Percentiles rank a stretch among this genome's conserved stretches.
Conservation (phyloP, 2,329 filamentous ascomycete species). For the Zasmidium citrigriseum region DNA sequence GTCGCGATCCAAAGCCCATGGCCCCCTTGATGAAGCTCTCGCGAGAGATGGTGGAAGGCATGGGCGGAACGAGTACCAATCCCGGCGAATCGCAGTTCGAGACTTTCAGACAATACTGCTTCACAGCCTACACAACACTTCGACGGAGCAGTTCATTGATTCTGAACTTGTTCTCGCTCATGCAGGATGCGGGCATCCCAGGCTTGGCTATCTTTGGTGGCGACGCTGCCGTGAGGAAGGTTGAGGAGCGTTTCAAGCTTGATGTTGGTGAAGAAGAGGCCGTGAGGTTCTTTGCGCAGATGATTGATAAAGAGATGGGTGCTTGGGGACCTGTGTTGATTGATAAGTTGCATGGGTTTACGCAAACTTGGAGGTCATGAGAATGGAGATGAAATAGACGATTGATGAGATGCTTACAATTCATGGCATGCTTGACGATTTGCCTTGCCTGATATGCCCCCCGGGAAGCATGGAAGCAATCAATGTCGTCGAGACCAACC, state of each 20-base stretch:
- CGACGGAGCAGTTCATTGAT: conserved; percentile 89
- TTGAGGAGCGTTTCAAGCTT: conserved; percentile 90
- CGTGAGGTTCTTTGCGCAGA: conserved; percentile 78
- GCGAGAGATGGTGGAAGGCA: conserved; percentile 97
- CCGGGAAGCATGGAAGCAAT: too few species aligned
- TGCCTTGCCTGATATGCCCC: too few species aligned
- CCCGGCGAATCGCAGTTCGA: conserved; percentile 63
- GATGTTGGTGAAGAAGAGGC: conserved; percentile 92
- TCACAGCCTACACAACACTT: conserved; percentile 88
- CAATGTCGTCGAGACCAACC: too few species aligned
- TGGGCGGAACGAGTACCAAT: conserved; percentile 68
- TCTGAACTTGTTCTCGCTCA: conserved; percentile 90
- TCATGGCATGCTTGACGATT: too few species aligned
- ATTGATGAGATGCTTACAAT: too few species aligned
- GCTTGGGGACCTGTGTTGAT: conserved; percentile 92
- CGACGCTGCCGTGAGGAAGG: conserved; percentile 91
- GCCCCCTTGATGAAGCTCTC: conserved; percentile 95
- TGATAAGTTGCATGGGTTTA: conserved; percentile 89
- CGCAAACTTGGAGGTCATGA: conserved; percentile 69
- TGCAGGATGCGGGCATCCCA: conserved; percentile 96
- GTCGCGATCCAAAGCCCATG: conserved; percentile 95
- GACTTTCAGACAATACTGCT: conserved; percentile 93
- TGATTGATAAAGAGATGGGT: conserved; percentile 89
- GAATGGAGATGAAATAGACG: background rate
- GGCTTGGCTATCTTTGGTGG: conserved; percentile 71